Percentiles rank a stretch among this genome's conserved stretches.
These are phyloP conservation scores for Lavandula angustifolia DNA, from an alignment of 257 asterid genomes.

Conservation along the genomic window DNA sequence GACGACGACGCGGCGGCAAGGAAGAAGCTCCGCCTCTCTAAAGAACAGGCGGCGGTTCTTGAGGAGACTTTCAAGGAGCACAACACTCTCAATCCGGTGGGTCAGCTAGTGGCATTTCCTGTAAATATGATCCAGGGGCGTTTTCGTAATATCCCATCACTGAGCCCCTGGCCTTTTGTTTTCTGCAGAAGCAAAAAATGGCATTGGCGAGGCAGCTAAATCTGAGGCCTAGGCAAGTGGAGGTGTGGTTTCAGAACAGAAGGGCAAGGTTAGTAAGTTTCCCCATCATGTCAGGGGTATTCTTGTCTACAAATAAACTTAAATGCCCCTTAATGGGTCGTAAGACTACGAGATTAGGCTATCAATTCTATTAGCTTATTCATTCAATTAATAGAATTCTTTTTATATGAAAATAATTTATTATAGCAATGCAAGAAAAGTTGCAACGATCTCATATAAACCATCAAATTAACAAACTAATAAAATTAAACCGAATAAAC, in stretches of 20 bases:
- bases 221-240: conserved; percentile 92
- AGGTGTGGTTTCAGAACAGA: conserved; percentile 98
- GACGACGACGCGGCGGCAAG: conserved; percentile 76
- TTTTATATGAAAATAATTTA: too few species aligned
- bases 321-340: too few species aligned
- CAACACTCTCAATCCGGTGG: conserved; percentile 85
- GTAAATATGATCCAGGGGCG: conserved; percentile 23
- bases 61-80: conserved; percentile 94
- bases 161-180: not conserved
- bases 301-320: too few species aligned
- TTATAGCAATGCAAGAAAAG: too few species aligned
- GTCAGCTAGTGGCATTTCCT: conserved; percentile 32
- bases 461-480: too few species aligned
- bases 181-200: conserved; percentile 80
- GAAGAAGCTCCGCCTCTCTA: conserved; percentile 91
- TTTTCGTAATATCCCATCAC: not conserved
- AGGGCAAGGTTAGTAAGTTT: conserved; percentile 84
- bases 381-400: too few species aligned
- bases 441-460: too few species aligned
- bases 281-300: conserved; percentile 27
- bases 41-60: conserved; percentile 88
- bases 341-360: too few species aligned
- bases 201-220: conserved; percentile 85
- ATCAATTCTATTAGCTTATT: too few species aligned
- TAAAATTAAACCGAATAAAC: too few species aligned